Percentiles rank a stretch among this genome's conserved stretches.
These are phyloP conservation scores for Brasenia schreberi DNA, from an alignment of 164 flowering plant species.

Conservation along the genomic window DNA sequence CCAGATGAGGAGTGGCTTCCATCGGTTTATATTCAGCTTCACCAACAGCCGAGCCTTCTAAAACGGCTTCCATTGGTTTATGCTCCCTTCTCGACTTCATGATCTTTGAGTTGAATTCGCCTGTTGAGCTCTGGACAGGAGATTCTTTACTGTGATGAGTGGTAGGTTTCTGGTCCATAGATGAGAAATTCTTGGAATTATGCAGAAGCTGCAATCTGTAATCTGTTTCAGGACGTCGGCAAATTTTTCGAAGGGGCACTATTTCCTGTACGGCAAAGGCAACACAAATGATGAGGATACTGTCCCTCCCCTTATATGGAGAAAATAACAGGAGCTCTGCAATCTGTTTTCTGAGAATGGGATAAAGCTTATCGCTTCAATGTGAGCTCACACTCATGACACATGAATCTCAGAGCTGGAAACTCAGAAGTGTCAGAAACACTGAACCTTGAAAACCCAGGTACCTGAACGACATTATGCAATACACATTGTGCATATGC, in stretches of 20 bases:
- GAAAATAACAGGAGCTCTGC: too few relatives aligned
- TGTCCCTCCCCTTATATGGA: too few relatives aligned
- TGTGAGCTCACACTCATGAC: too few relatives aligned
- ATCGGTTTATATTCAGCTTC: neutral
- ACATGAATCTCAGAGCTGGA: too few relatives aligned
- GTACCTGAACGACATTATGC: too few relatives aligned
- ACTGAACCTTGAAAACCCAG: too few relatives aligned
- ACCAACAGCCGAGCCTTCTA: neutral
- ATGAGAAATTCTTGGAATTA: constrained; percentile 30
- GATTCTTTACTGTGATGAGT: constrained; percentile 11
- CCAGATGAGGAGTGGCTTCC: too few relatives aligned
- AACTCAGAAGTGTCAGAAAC: too few relatives aligned
- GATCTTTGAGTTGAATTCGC: constrained; percentile 8
- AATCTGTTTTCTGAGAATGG: too few relatives aligned
- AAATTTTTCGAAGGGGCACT: constrained; percentile 76
- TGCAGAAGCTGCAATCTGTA: constrained; percentile 72
- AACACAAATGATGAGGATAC: too few relatives aligned
- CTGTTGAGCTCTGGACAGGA: constrained; percentile 8
- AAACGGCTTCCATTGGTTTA: constrained; percentile 5
- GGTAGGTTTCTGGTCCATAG: constrained; percentile 22
- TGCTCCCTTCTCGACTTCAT: constrained; percentile 13
- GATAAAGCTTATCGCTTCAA: too few relatives aligned
- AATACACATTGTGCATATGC: too few relatives aligned
- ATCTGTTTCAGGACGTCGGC: constrained; percentile 95
- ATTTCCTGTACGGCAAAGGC: constrained; percentile 43